Evolutionary conservation across 257 asterid genomes (phyloP), one percentile per base, ranked within the genome.

Genomic region (Coffea eugenioides): DNA sequence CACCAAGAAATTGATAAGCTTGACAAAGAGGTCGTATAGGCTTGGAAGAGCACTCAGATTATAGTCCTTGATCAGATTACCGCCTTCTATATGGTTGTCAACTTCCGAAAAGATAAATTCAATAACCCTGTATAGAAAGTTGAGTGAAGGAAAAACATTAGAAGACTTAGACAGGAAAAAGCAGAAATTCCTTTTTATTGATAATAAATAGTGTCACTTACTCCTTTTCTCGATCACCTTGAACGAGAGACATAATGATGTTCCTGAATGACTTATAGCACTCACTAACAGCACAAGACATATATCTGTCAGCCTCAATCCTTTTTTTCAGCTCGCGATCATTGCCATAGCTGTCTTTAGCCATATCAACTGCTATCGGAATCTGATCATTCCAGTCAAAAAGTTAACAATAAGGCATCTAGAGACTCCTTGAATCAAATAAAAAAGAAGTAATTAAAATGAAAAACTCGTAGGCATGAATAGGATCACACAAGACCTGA

Each of bases 331-430:
- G 90, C 82, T 96, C 99, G 71, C 91, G 88, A 75, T 92, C 95
- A 88, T 96, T 92, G 73, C 98, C 99, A 51, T 89, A 92, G 86
- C 98, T 96, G 77, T 96, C 98, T 87, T 96, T 96, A 69, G 99
- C 99, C 98, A 96, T 96, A 87, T 96, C 99, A 82, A 96, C 94
- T 62, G 99, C 99, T 76, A 96, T 96, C 15, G 99, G 99, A 79
- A 96, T 96, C 99, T 96, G 84, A 74, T 49, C 82, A 73, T 71
- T 80, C 67, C 64, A 84, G 73, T 54, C 31, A 76, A 46, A 78
- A 52, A 11, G 57, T 31, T 65, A 80, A 48, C 52, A 39, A 52
- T 51, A 59, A 16, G 5, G 73, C 57, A 5, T 49, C 4, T 25
- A 25, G 20, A 70, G 21, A 51, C 67, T 62, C 51, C 27, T 54